Conservation (phyloP, 768 basidiomycete genomes). For the Tylopilus plumbeoviolaceoides region DNA sequence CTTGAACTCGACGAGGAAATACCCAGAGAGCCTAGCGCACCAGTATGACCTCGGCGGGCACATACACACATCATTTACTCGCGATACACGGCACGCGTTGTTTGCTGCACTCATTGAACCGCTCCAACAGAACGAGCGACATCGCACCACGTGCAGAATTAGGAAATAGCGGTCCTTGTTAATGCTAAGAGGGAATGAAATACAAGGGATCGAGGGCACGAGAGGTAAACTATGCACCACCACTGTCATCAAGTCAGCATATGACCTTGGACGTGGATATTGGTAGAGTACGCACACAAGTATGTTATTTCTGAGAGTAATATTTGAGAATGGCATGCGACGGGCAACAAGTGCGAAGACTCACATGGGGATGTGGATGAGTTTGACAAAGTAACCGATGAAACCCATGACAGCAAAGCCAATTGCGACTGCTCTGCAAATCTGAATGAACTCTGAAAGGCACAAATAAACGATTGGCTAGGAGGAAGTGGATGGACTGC, state of each 20-base stretch:
- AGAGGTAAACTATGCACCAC: slow-evolving; percentile 58
- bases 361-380: slow-evolving; percentile 97
- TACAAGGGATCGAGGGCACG: slow-evolving; percentile 19
- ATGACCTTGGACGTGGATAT: slow-evolving; percentile 8
- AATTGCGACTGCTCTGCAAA: slow-evolving; percentile 93
- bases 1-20: slow-evolving; percentile 1
- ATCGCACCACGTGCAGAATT: not conserved
- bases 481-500: not conserved
- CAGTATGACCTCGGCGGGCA: slow-evolving; percentile 11
- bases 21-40: not conserved
- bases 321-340: slow-evolving; percentile 12
- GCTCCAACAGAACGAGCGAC: not conserved
- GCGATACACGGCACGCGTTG: slow-evolving; percentile 1
- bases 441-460: slow-evolving; percentile 81
- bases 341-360: slow-evolving; percentile 31
- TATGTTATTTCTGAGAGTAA: slow-evolving; percentile 79
- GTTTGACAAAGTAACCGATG: slow-evolving; percentile 98
- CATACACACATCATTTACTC: not conserved
- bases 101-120: not conserved
- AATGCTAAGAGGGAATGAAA: slow-evolving; percentile 12
- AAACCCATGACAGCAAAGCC: slow-evolving; percentile 99
- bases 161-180: slow-evolving; percentile 4
- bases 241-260: slow-evolving; percentile 42
- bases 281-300: slow-evolving; percentile 71
- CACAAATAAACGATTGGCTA: slow-evolving; percentile 1